Evolutionary conservation across 2,329 filamentous ascomycete species (phyloP), one percentile per base, ranked within the genome.

Genomic region (Colletotrichum paranaense): DNA sequence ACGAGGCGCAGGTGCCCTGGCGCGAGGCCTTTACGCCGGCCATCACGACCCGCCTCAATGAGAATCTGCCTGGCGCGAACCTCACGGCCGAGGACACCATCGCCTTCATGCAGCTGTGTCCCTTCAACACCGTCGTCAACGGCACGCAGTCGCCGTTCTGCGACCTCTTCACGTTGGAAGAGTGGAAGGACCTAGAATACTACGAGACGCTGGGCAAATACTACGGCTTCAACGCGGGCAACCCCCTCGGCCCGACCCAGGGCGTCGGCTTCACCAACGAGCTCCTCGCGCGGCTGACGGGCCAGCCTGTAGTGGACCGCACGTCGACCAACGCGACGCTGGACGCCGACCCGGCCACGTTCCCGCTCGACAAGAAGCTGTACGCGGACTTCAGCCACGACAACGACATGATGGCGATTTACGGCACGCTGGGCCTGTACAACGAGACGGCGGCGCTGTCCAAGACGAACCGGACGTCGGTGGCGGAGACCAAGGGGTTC

Each of bases 341-440:
- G 0, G 94, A 97, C 80, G 84, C 84, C 5, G 86, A 91, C 71
- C 83, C 88, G 0, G 79, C 82, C 7, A 95, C 93, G 0, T 98
- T 98, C 78, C 95, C 95, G 0, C 84, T 97, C 0, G 87, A 88
- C 74, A 82, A 85, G 56, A 84, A 84, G 12, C 83, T 98, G 1
- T 98, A 97, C 79, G 95, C 94, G 0, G 95, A 98, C 82, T 98
- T 98, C 80, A 94, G 92, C 75, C 95, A 98, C 82, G 95, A 98
- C 82, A 98, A 97, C 81, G 92, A 93, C 79, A 95, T 98, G 91
- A 90, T 90, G 35, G 88, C 89, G 8, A 90, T 97, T 7, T 93
- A 93, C 79, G 91, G 91, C 5, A 94, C 95, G 0, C 80, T 98
- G 75, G 94, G 95, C 0, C 84, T 98, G 30, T 97, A 95, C 83